Evolutionary conservation across 805 yeast species (phyloP), one percentile per base, ranked within the genome.

Genomic region (Isabelozyma rhagii): DNA sequence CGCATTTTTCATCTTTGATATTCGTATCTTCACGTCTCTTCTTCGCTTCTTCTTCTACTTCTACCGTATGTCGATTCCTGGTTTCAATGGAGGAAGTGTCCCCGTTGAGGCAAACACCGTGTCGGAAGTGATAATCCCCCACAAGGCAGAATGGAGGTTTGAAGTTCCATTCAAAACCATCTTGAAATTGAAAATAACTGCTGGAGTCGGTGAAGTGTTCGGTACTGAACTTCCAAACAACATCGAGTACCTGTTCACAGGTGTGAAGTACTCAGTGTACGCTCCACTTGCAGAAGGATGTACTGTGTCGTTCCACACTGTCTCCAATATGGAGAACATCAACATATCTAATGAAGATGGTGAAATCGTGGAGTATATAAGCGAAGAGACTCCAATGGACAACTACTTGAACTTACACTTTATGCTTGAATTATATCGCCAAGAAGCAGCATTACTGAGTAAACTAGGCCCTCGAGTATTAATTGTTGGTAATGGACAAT

Each of bases 151-250:
- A 68, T 87, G 96, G 94, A 72, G 96, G 47, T 78, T 87, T 54
- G 94, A 88, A 61, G 80, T 87, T 4, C 82, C 78, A 0, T 74
- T 75, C 52, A 76, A 75, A 42, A 72, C 80, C 14, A 68, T 69
- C 15, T 61, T 87, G 39, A 73, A 71, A n/a, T 60, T 87, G 43
- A 80, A 73, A 56, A 74, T 84, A 9, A 50, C 67, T 3, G 69
- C 73, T 2, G 99, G 99, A 3, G 77, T 84, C 2, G 97, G 89
- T 1, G 99, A 94, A 69, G 80, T 91, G 8, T 89, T 87, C 67
- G 99, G 99, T 21, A 89, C 97, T 3, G 99, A 94, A 64, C 78
- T 94, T 21, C 88, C 97, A 2, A 72, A 77, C 41, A 89, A 87
- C 50, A 74, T 78, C 0, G 87, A 83, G 18, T 41, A 70, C 34